Base-by-base conservation (phyloP, 768 basidiomycete species). In the Nidularia pulvinata region DNA sequence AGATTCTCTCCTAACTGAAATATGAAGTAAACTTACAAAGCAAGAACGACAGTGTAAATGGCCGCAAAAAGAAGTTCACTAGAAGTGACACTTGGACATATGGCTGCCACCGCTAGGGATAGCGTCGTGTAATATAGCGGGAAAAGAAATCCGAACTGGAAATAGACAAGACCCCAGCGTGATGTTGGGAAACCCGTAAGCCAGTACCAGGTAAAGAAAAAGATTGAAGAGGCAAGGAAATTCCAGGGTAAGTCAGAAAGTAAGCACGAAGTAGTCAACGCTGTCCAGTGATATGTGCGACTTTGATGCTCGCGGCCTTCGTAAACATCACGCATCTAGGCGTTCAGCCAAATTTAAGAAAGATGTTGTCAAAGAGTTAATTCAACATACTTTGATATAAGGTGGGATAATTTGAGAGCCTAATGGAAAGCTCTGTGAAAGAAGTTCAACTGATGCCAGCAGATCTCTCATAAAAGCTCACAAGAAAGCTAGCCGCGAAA, bases 201-300 rank as follows among this genome's bases (percentile, higher is more conserved):
- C 83, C 84, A 89, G 64, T 79, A 90, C 87, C 87, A 90, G 62
- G 82, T 86, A 16, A 85, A 61, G 73, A 83, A 90, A 73, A 83
- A 85, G 4, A 89, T 46, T 0, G 78, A 72, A 0, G 85, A 81
- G 25, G 82, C 82, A 1, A 84, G 11, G 14, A 87, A 80, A 56
- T 87, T 86, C 82, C 84, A 87, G 0, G 86, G 86, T 2, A 87
- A 56, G 56, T 88, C 86, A 6, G 77, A 75, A 3, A 83, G 55
- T 53, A 86, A 72, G 53, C 83, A 82, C 0, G 83, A 71, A 0
- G 83, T 80, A 10, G 82, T 60, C 33, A 85, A 68, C 0, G 84
- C 83, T 0, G 79, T 71, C 88, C 87, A 89, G 48, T 75, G 75
- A 66, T 87, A 90, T 67, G 84, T 87, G 46, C 78, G 70, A 56